Evolutionary conservation across 306 rosid species (phyloP), one percentile per base, ranked within the genome.

Genomic region (Oemleria cerasiformis): DNA sequence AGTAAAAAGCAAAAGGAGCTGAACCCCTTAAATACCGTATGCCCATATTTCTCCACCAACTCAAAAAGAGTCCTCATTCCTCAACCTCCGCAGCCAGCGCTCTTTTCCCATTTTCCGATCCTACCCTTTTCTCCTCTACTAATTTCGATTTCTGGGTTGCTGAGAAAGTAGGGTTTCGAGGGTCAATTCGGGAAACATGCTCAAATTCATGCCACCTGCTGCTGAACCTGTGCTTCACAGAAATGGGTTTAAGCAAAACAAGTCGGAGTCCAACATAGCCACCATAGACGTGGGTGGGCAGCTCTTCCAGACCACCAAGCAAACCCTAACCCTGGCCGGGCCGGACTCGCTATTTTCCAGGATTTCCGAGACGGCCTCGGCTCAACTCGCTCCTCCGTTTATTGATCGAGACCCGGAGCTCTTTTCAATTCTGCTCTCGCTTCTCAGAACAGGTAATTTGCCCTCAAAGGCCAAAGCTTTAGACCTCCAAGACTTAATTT

Each of bases 371-470:
- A 54, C 9, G 47, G 14, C 60, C 20, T 36, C 80, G 2, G 7
- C 50, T 8, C 68, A 16, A 4, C 42, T 47, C 79, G 8, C 74
- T 1, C 67, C 80, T 11, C 84, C 92, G 0, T 95, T 95, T 61
- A 23, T 95, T 19, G 97, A 95, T 67, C 83, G 99, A 9, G 97
- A 95, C 85, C 99, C 99, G 0, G 96, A 91, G 57, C 45, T 91
- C 39, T 95, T 95, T 80, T 87, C 97, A 0, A 70, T 89, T 49
- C 73, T 95, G 20, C 96, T 95, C 75, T 95, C 97, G 6, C 96
- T 95, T 70, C 97, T 95, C 74, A 41, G 99, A 10, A 95, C 95
- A 0, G 96, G 99, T 40, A 88, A 85, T 72, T 94, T 95, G 7
- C 97, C 97, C 0, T 95, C 99, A 4, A 95, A 85, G 58, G 92